phyloP scores from a whole-genome alignment of 441 rosid genomes.

The Brassica hybrid region DNA sequence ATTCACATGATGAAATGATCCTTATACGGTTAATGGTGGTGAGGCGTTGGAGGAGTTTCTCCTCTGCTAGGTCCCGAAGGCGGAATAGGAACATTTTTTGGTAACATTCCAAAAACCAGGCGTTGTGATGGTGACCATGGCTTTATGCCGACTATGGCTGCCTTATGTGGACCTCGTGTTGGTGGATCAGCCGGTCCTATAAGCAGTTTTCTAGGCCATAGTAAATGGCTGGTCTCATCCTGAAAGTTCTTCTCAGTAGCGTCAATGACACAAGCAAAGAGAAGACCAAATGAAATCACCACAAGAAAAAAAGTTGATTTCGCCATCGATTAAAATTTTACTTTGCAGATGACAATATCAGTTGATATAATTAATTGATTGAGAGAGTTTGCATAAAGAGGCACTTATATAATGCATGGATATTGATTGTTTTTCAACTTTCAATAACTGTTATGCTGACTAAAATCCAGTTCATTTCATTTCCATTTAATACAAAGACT shows the following conservation, averaged over 20 bases:
- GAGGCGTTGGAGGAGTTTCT: background rate
- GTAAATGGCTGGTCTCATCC: constrained; percentile 3
- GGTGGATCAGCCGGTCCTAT: background rate
- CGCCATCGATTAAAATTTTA: background rate
- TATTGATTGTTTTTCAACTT: no score
- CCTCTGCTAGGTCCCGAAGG: background rate
- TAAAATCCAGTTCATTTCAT: no score
- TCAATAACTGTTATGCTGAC: no score
- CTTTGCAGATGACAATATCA: background rate
- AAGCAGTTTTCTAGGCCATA: background rate
- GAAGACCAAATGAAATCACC: background rate
- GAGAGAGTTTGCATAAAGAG: background rate
- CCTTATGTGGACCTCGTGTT: background rate
- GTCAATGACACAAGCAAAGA: background rate
- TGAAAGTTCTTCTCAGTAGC: background rate
- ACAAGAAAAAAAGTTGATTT: background rate
- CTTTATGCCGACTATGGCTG: background rate
- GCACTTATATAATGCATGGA: background rate
- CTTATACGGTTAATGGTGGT: background rate
- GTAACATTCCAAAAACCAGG: background rate
- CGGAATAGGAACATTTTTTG: background rate
- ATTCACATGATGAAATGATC: background rate
- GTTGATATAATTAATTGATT: no score
- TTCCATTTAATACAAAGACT: no score
- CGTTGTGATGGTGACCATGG: background rate